A percentile compares a stretch with the other conserved stretches of the same genome.
Evolutionary conservation across 2,329 filamentous ascomycete genomes (phyloP).

Genomic region (Lachnum nothofagi): DNA sequence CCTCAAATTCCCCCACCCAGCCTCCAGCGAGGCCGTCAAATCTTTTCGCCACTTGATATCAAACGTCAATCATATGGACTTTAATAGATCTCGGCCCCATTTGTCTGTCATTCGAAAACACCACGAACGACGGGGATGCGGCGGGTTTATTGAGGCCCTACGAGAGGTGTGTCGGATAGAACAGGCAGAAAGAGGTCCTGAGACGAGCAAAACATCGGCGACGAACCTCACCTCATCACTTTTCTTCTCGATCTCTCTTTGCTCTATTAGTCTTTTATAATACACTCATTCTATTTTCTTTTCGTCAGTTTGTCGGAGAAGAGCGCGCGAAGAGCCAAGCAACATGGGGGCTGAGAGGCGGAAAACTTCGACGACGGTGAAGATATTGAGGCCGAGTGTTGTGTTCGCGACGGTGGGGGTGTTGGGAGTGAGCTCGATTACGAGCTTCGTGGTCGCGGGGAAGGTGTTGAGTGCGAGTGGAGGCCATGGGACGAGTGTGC

Average conservation of each 20-base stretch:
- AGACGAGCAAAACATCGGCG: conserved; percentile 9
- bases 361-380: conserved; percentile 11
- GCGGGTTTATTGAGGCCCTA: background rate
- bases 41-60: too few relatives aligned
- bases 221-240: too few relatives aligned
- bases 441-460: conserved; percentile 11
- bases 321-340: background rate
- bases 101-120: background rate
- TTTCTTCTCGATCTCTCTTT: background rate
- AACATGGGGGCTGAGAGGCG: conserved; percentile 5
- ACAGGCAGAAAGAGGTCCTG: conserved; percentile 15
- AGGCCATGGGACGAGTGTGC: conserved; percentile 13
- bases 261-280: background rate
- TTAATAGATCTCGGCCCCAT: background rate
- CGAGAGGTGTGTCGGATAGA: conserved; percentile 13
- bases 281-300: background rate
- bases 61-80: too few relatives aligned
- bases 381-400: conserved; percentile 18
- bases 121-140: background rate
- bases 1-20: too few relatives aligned
- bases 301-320: too few relatives aligned
- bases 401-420: conserved; percentile 16
- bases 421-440: conserved; percentile 10
- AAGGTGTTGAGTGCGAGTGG: conserved; percentile 8
- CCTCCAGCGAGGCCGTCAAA: too few relatives aligned